Evolutionary conservation across 2,329 filamentous ascomycete species (phyloP).

Genomic region (Myriosclerotinia curreyana): DNA sequence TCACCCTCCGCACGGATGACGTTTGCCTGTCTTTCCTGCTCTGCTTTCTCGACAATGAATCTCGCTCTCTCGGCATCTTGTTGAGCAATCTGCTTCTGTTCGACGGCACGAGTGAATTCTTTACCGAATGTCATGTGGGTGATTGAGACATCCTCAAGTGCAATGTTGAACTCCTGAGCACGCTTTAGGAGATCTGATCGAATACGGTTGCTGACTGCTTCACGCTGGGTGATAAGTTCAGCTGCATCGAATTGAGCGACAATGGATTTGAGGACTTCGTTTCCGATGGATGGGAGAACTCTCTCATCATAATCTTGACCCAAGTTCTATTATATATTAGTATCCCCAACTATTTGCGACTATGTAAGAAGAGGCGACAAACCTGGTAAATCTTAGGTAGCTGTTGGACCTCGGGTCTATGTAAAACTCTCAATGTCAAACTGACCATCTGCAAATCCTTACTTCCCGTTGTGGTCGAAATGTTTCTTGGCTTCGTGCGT

Average conservation of each 20-base stretch:
- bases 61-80: conserved; percentile 96
- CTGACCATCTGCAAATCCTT: conserved; percentile 99
- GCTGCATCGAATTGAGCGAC: conserved; percentile 98
- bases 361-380: conserved; percentile 36
- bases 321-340: conserved; percentile 64
- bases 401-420: conserved; percentile 87
- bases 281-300: conserved; percentile 96
- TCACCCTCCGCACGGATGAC: conserved; percentile 98
- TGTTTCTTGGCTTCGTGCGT: conserved; percentile 94
- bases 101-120: conserved; percentile 97
- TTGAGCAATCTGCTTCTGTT: conserved; percentile 99
- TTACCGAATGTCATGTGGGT: conserved; percentile 99
- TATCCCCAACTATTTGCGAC: not conserved
- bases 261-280: conserved; percentile 98
- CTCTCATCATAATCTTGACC: conserved; percentile 98
- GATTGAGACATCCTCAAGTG: conserved; percentile 96
- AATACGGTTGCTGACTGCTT: conserved; percentile 94
- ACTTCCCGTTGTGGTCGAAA: conserved; percentile 93
- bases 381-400: conserved; percentile 99
- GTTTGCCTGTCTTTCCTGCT: conserved; percentile 98
- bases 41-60: conserved; percentile 97
- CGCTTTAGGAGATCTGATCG: conserved; percentile 87
- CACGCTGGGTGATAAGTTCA: conserved; percentile 97
- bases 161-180: conserved; percentile 97
- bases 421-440: conserved; percentile 91